Evolutionary conservation across 2,329 filamentous ascomycete species (phyloP), one percentile per base, ranked within the genome.

Genomic region (Lasiodiplodia sp.): DNA sequence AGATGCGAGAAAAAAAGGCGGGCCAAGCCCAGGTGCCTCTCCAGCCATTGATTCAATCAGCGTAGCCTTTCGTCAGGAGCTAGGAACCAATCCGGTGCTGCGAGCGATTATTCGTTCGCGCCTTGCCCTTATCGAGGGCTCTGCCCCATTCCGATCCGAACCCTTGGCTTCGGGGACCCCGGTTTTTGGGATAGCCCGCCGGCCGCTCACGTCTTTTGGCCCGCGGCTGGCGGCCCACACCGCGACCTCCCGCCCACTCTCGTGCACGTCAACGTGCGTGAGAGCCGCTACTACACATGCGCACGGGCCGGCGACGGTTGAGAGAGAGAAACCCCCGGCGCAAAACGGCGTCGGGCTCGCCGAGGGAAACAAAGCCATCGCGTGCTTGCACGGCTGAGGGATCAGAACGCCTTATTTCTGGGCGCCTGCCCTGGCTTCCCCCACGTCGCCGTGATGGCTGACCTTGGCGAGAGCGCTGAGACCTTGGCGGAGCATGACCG

Each of bases 111-210:
- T 38, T 23, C 44, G 44, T 14, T n/a, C 44, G 47, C 60, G 60
- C 60, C 60, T 52, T 52, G 60, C 60, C 44, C 60, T 38, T 64
- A 64, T 64, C 60, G 44, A 64, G 34, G 55, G 12, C 28, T 11
- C 21, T 37, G 23, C 12, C 58, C 60, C 47, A 31, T 25, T 64
- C 47, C 25, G 47, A 64, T 52, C 60, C 60, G 51, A n/a, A 31
- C 23, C 47, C 47, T 64, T 38, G 60, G 60, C 60, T 52, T 52
- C 60, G 60, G 60, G 44, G 60, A 52, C 60, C 60, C 60, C 60
- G 51, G 60, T 38, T 34, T 18, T 40, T 37, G 34, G 60, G 60
- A 31, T 52, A 40, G 34, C 31, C 60, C 47, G 47, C 47, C 52
- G 44, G 12, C 60, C 47, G 44, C 40, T 52, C 38, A 60, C 44